Conservation (phyloP, 768 basidiomycete species). For the Podaxis carcinomalis region DNA sequence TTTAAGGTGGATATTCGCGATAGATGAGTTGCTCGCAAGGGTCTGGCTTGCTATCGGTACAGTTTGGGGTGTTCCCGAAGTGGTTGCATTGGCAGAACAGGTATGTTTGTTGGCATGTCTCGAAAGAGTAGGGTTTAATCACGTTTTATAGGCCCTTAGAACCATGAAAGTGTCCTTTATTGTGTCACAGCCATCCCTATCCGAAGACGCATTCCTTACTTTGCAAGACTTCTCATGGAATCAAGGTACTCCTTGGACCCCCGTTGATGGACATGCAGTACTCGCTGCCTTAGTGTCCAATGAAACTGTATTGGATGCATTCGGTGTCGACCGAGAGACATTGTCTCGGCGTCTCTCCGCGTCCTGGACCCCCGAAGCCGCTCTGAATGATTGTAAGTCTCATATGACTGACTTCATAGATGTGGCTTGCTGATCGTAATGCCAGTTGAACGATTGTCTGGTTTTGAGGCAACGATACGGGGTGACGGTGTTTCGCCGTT, state of each 20-base stretch:
- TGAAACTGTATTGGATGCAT: constrained; percentile 53
- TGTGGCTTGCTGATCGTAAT: background rate
- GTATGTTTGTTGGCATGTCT: constrained; percentile 30
- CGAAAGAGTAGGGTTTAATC: constrained; percentile 13
- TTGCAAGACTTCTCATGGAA: constrained; percentile 11
- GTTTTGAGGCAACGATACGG: constrained; percentile 50
- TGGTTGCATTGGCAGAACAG: constrained; percentile 51
- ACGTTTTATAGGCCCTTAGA: constrained; percentile 10
- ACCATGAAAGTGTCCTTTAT: constrained; percentile 10
- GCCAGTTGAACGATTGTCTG: constrained; percentile 42
- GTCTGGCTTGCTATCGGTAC: constrained; percentile 68
- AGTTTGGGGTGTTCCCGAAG: constrained; percentile 60
- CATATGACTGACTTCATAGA: background rate
- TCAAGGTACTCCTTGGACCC: constrained; percentile 3
- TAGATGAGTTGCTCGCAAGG: constrained; percentile 60
- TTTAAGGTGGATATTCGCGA: constrained; percentile 42
- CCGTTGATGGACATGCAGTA: constrained; percentile 28
- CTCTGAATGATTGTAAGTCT: constrained; percentile 70
- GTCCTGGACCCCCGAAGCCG: constrained; percentile 72
- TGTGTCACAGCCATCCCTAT: background rate
- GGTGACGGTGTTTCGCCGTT: constrained; percentile 72
- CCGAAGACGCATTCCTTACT: constrained; percentile 10
- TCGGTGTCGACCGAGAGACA: constrained; percentile 54
- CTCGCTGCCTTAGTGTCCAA: constrained; percentile 53
- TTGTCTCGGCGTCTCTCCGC: constrained; percentile 50